phyloP scores from a whole-genome alignment of 2,329 filamentous ascomycete species.

The Colletotrichum truncatum region DNA sequence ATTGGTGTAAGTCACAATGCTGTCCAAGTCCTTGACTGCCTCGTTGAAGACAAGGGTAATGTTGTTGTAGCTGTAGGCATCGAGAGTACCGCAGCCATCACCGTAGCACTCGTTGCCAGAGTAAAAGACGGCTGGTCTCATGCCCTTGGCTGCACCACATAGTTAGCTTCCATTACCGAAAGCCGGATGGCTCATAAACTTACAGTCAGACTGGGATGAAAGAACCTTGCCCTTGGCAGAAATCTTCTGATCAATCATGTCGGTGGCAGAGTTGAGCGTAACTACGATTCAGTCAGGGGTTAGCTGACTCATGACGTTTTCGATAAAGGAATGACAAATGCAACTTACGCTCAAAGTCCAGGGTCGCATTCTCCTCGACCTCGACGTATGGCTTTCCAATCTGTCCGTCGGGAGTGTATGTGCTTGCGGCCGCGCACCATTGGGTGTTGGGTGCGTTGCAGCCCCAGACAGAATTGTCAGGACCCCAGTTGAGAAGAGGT shows the following conservation, averaged over 20 bases:
- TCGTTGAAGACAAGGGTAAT: slow-evolving; percentile 19
- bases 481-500: slow-evolving; percentile 18
- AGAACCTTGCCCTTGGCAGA: slow-evolving; percentile 5
- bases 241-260: slow-evolving; percentile 17
- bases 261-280: slow-evolving; percentile 6
- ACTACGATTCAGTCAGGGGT: not conserved
- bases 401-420: slow-evolving; percentile 6
- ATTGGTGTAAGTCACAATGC: slow-evolving; percentile 15
- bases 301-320: not conserved
- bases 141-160: slow-evolving; percentile 3
- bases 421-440: slow-evolving; percentile 16
- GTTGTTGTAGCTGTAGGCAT: slow-evolving; percentile 12
- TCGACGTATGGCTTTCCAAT: slow-evolving; percentile 12
- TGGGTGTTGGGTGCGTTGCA: slow-evolving; percentile 18
- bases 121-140: slow-evolving; percentile 15
- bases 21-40: not conserved
- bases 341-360: slow-evolving; percentile 13
- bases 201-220: slow-evolving; percentile 11
- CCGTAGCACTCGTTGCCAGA: slow-evolving; percentile 22
- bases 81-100: slow-evolving; percentile 4
- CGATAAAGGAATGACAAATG: no score
- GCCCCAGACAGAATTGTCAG: slow-evolving; percentile 8
- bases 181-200: not conserved
- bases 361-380: not conserved
- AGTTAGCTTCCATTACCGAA: not conserved